Evolutionary conservation across 495 filamentous ascomycete genomes (phyloP), one percentile per base, ranked within the genome.

Genomic region (Penicillium goetzii): DNA sequence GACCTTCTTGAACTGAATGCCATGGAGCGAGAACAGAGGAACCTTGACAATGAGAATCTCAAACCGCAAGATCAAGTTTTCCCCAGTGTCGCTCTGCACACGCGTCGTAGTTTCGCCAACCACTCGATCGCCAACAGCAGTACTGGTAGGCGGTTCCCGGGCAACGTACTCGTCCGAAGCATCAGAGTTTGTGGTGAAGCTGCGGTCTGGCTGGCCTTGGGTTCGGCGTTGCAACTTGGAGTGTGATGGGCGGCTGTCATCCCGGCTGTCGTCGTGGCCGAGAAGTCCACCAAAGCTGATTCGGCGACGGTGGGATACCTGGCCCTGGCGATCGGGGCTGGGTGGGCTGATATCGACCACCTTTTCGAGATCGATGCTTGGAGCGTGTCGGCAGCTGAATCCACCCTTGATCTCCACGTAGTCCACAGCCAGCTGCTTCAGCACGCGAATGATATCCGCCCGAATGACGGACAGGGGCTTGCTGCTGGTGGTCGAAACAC

Each of bases 41-140:
- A 99, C 92, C 80, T 99, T 99, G 63, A 99, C 95, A 62, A 99
- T 93, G 64, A 98, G 85, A 58, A 99, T 97, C 72, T 99, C 95
- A 68, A 99, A 99, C 61, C 89, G 85, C 40, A 99, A 79, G 43
- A 90, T 83, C 81, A 96, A 84, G 65, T 85, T 91, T 36, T 85
- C 87, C 3, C 92, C 92, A 21, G 93, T 80, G 64, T 96, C 93
- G 64, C 86, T 93, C 70, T 96, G 91, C 8, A 96, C 91, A 57
- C 92, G 90, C 14, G 91, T 96, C 4, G 86, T 90, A 21, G 91
- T 96, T 72, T 94, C 91, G 4, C 91, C 91, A 9, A 90, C 81
- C 11, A 87, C 83, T 55, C 85, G 78, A 28, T 79, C 75, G 26
- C 73, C 81, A 59, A 74, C 78, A 59, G 60, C 68, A 66, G 53